These are phyloP conservation scores for Colletotrichum paranaense DNA, from an alignment of 2,329 filamentous ascomycete species.

Conservation along the genomic window DNA sequence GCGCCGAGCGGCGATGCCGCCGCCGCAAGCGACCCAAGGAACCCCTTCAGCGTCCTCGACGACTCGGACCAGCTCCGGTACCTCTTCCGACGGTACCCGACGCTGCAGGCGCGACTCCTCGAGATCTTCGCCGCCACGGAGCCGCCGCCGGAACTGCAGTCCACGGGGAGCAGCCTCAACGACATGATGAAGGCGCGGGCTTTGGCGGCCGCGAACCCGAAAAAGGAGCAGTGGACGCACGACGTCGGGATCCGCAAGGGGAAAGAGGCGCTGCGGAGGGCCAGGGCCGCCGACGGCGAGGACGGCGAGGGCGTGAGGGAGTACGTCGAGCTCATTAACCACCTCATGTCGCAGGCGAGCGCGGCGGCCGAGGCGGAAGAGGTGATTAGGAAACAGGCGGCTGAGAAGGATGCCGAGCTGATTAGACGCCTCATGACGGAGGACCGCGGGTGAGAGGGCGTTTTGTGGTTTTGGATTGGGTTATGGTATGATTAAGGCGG, in stretches of 20 bases:
- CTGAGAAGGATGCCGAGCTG: conserved; percentile 58
- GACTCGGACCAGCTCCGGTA: conserved; percentile 59
- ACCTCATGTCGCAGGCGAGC: conserved; percentile 54
- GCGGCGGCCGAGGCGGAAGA: conserved; percentile 45
- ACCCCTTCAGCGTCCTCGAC: conserved; percentile 65
- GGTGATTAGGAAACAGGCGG: conserved; percentile 57
- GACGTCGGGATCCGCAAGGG: conserved; percentile 69
- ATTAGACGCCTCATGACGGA: conserved; percentile 62
- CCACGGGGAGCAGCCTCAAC: conserved; percentile 29
- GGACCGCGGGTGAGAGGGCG: conserved; percentile 48
- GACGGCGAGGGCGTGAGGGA: conserved; percentile 70
- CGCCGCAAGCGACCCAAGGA: conserved; percentile 38
- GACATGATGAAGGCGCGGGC: conserved; percentile 36
- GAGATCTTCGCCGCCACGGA: conserved; percentile 62
- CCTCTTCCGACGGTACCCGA: conserved; percentile 65
- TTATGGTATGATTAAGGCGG: background rate
- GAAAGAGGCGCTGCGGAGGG: conserved; percentile 62
- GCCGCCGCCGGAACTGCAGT: conserved; percentile 48
- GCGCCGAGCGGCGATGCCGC: conserved; percentile 16
- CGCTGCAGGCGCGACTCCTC: conserved; percentile 57
- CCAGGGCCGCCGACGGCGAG: conserved; percentile 61
- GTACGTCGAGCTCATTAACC: conserved; percentile 67
- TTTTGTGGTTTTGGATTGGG: background rate
- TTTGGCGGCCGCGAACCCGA: conserved; percentile 38
- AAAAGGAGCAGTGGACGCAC: conserved; percentile 63